Base-by-base conservation (phyloP, 257 asterid species). In the Dorcoceras hygrometricum region DNA sequence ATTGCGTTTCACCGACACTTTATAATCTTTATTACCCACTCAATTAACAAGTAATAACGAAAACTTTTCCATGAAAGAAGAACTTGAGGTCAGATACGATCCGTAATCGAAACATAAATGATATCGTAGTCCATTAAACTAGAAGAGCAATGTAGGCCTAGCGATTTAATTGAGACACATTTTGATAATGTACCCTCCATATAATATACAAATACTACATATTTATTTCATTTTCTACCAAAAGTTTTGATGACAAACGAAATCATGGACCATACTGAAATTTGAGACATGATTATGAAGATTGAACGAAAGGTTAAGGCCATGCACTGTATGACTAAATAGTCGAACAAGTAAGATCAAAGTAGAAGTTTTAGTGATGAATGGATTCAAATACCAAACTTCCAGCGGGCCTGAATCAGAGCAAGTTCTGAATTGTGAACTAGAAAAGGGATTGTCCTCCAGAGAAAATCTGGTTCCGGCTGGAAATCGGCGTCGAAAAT, bases 401-500 rank as follows among this genome's bases (percentile, higher is more conserved):
- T 76, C 95, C 95, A 85, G 18, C 95, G 86, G 57, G 95, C 86
- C 71, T 87, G 95, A 27, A 87, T 62, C 6, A 87, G 87, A 1
- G 74, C 95, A 27, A 85, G 69, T 64, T 85, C 79, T 0, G 82
- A 77, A 64, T 87, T 87, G 70, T 87, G 83, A 0, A 83, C 63
- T 6, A 87, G 82, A 66, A 71, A 83, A 0, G 95, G 95, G 43
- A 83, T 72, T 48, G 91, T 43, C 26, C 74, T 77, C 28, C 46
- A 59, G 2, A 87, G 82, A 65, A 87, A 87, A 69, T 85, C 89
- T 0, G 91, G 80, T 16, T 85, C 95, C 0, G 95, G 91, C 26
- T 71, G 83, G 62, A 87, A 87, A 78, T 87, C 95, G 12, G 95
- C 91, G 67, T 87, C 95, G 19, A 87, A 85, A 24, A 87, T 85